Evolutionary conservation across 345 rosid species (phyloP).

Genomic region (Draba incana): DNA sequence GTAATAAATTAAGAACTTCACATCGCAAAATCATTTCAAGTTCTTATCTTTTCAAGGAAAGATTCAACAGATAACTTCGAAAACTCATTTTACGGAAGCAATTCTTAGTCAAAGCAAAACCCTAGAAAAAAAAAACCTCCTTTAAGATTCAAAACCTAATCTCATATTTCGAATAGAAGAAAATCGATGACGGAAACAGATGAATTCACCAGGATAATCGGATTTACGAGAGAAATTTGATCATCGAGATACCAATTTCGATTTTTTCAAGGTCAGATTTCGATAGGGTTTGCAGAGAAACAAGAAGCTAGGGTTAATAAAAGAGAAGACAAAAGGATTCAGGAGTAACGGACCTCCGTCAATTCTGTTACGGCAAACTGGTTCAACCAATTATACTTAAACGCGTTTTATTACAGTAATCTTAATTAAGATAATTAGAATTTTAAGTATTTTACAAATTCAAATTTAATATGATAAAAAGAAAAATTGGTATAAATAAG

Average conservation of each 20-base stretch:
- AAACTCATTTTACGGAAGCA: background rate
- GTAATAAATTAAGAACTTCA: background rate
- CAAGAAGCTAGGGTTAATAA: constrained; percentile 31
- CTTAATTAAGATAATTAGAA: background rate
- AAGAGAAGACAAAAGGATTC: background rate
- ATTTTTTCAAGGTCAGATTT: constrained; percentile 5
- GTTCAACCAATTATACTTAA: constrained; percentile 21
- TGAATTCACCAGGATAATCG: constrained; percentile 19
- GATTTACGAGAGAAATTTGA: background rate
- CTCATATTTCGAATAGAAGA: constrained; percentile 2
- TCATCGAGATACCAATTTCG: background rate
- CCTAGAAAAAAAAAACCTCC: constrained; percentile 10
- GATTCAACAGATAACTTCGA: background rate
- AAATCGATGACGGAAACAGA: constrained; percentile 2
- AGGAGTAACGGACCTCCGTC: constrained; percentile 35
- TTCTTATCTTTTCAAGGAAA: background rate
- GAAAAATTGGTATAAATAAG: background rate
- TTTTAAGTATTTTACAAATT: background rate
- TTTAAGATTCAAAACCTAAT: constrained; percentile 7
- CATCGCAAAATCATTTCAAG: background rate
- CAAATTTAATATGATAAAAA: background rate
- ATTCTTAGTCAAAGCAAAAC: constrained; percentile 19
- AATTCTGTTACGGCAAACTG: constrained; percentile 13
- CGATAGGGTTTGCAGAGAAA: background rate
- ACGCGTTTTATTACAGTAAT: constrained; percentile 6